Evolutionary conservation across 768 basidiomycete genomes (phyloP), one percentile per base, ranked within the genome.

Genomic region (Suillus cothurnatus): DNA sequence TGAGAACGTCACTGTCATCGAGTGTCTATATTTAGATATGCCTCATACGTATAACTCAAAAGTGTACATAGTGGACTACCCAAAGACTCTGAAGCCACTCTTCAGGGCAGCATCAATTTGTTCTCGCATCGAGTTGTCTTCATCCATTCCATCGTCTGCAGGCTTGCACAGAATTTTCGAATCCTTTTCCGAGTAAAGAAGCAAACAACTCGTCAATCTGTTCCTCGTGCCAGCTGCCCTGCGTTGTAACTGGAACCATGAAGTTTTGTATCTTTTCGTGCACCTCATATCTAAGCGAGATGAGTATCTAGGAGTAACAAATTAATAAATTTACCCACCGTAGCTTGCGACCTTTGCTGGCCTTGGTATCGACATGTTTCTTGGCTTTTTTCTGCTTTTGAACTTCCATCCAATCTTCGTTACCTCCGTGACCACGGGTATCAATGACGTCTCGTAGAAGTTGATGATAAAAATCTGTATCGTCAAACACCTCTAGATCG

Each of bases 211-310:
- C 97, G 72, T 99, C 96, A 62, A 95, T 85, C 79, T 99, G 97
- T 72, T 95, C 94, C 66, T 98, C 95, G 68, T 97, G 94, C 97
- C 97, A 99, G 63, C 80, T 84, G 34, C 87, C 88, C 39, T 78
- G 74, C 23, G 69, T 68, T 8, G 86, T 85, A 15, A 95, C 88
- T 7, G 97, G 97, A 2, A 95, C 93, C 91, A 97, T 97, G 74
- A 98, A 99, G 76, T 95, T 95, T 76, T 95, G 93, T 59, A 97
- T 81, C 80, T 97, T 99, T 71, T 99, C 95, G 72, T 99, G 97
- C 2, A 93, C 88, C 68, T 97, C 92, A 75, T 95, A 97, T 63
- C 93, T 92, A 73, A 7, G 36, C n/a, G 58, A 61, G 23, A 55
- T 34, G n/a, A 71, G 41, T 15, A 43, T 53, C 28, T 23, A 38